Percentiles rank a stretch among this genome's conserved stretches.
Conservation (phyloP, 1,284 basidiomycete species). For the Coniophora puteana region DNA sequence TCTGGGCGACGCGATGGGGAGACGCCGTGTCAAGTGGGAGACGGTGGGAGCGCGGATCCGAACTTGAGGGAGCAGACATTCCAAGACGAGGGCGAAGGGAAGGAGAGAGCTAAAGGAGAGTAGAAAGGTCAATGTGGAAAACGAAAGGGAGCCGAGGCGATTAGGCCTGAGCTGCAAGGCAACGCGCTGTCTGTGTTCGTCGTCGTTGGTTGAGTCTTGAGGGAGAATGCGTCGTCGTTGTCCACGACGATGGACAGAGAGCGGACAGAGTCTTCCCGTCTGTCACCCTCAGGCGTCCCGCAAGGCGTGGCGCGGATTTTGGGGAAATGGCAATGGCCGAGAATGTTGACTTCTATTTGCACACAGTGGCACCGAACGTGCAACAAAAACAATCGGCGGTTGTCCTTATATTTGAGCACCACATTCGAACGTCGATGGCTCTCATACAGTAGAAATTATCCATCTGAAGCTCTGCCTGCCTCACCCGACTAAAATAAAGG, state of each 20-base stretch:
- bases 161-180: slow-evolving; percentile 1
- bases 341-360: slow-evolving; percentile 21
- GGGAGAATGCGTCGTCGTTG: slow-evolving; percentile 20
- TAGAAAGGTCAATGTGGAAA: background rate
- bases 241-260: slow-evolving; percentile 29
- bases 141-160: slow-evolving; percentile 1
- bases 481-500: too few relatives aligned
- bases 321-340: background rate
- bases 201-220: slow-evolving; percentile 6
- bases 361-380: background rate
- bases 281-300: background rate
- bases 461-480: too few relatives aligned
- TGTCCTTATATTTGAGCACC: too few relatives aligned
- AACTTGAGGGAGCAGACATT: slow-evolving; percentile 24
- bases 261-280: slow-evolving; percentile 17
- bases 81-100: slow-evolving; percentile 9
- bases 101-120: slow-evolving; percentile 10
- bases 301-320: background rate
- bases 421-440: too few relatives aligned
- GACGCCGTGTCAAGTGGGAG: background rate
- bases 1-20: too few relatives aligned
- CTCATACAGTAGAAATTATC: too few relatives aligned
- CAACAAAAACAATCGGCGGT: too few relatives aligned
- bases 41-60: background rate
- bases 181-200: background rate